phyloP scores from a whole-genome alignment of 345 rosid genomes.

The Litchi chinensis region DNA sequence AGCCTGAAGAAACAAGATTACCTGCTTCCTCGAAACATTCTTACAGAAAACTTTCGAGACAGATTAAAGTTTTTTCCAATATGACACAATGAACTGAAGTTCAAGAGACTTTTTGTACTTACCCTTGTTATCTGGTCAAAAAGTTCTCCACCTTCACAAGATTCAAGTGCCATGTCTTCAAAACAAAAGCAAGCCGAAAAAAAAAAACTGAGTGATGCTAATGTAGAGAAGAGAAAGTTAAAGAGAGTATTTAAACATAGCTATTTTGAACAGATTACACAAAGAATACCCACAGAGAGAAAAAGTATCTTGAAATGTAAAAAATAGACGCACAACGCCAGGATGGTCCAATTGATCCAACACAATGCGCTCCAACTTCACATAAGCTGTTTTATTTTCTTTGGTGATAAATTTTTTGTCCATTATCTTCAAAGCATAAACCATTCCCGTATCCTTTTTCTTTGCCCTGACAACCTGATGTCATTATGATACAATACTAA shows the following conservation, averaged over 20 bases:
- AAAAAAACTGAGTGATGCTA: conserved; percentile 6
- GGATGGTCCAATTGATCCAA: conserved; percentile 98
- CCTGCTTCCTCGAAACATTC: not conserved
- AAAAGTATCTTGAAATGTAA: conserved; percentile 88
- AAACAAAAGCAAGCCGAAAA: conserved; percentile 28
- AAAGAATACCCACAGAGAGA: conserved; percentile 76
- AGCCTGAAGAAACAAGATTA: not conserved
- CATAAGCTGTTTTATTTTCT: conserved; percentile 96
- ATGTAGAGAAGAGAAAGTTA: not conserved
- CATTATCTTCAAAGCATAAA: conserved; percentile 97
- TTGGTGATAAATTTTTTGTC: conserved; percentile 97
- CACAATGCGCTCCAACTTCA: conserved; percentile 92
- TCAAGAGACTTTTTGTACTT: conserved; percentile 32
- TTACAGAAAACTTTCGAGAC: not conserved
- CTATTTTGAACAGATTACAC: conserved; percentile 7
- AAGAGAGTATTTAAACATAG: conserved; percentile 3
- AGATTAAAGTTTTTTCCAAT: conserved; percentile 8
- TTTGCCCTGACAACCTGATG: conserved; percentile 92
- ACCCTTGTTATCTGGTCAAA: conserved; percentile 98
- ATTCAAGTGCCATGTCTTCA: conserved; percentile 97
- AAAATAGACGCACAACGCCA: conserved; percentile 83
- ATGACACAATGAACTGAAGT: conserved; percentile 6
- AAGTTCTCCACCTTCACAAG: conserved; percentile 98
- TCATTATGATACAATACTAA: conserved; percentile 20
- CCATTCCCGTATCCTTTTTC: conserved; percentile 83